These are phyloP conservation scores for Lonicera japonica DNA, from an alignment of 129 eudicot genomes.

Conservation along the genomic window DNA sequence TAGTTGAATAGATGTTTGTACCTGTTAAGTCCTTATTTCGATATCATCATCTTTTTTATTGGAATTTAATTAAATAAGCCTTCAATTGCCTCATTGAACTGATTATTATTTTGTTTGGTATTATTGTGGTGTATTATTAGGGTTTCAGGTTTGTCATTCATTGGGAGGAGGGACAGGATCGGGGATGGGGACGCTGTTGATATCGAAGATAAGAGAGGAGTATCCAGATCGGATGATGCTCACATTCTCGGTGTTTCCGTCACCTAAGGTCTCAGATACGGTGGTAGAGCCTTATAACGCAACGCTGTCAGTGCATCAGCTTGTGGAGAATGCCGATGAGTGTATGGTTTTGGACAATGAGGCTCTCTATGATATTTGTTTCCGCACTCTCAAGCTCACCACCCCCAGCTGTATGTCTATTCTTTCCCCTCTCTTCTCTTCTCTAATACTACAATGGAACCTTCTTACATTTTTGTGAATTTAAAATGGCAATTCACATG, in stretches of 20 bases:
- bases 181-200: conserved; percentile 66
- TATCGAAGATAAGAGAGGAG: conserved; percentile 78
- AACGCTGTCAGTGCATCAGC: conserved; percentile 70
- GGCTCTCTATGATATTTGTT: conserved; percentile 73
- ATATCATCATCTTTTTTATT: no score
- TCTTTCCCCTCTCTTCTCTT: neutral
- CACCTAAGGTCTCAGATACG: conserved; percentile 76
- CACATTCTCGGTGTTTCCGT: conserved; percentile 75
- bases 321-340: conserved; percentile 82
- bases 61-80: no score
- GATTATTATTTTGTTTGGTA: conserved; percentile 1
- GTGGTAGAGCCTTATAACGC: conserved; percentile 87
- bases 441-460: neutral
- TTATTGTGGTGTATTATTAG: conserved; percentile 23
- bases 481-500: no score
- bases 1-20: neutral
- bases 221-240: conserved; percentile 84
- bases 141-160: conserved; percentile 81
- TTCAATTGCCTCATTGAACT: neutral
- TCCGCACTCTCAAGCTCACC: conserved; percentile 77
- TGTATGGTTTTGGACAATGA: conserved; percentile 79
- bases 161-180: conserved; percentile 85
- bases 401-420: conserved; percentile 77
- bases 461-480: no score
- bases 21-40: neutral